Conservation (phyloP, 179 eudicot genomes). For the Silene vulgaris region DNA sequence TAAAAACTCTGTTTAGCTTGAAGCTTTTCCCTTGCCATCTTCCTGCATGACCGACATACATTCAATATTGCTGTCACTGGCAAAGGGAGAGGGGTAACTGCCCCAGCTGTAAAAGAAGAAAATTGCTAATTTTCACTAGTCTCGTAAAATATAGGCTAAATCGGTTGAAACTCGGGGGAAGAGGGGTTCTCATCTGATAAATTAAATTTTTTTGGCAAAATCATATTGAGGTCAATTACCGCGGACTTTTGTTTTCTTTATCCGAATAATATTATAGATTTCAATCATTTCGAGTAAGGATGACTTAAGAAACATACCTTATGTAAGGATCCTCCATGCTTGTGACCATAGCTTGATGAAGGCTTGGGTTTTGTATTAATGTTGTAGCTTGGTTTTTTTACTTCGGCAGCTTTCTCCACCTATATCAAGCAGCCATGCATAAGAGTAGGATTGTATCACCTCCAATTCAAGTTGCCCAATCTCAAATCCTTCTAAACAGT, state of each 20-base stretch:
- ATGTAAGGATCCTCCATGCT: constrained; percentile 21
- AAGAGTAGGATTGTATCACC: constrained; percentile 3
- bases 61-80: not conserved
- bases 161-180: no score
- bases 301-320: constrained; percentile 19
- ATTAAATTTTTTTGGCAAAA: no score
- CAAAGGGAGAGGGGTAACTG: not conserved
- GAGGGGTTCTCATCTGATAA: no score
- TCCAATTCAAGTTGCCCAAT: not conserved
- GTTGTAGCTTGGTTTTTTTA: constrained; percentile 29
- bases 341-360: constrained; percentile 34
- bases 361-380: constrained; percentile 37
- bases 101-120: no score
- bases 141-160: no score
- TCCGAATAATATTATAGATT: not conserved
- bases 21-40: constrained; percentile 18
- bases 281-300: not conserved
- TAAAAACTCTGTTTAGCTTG: not conserved
- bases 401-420: constrained; percentile 34
- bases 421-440: constrained; percentile 23
- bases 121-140: no score
- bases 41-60: constrained; percentile 17
- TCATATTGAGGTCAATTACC: not conserved
- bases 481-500: not conserved
- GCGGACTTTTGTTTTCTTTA: not conserved